phyloP scores from a whole-genome alignment of 1,284 basidiomycete genomes.

The Somion occarium region DNA sequence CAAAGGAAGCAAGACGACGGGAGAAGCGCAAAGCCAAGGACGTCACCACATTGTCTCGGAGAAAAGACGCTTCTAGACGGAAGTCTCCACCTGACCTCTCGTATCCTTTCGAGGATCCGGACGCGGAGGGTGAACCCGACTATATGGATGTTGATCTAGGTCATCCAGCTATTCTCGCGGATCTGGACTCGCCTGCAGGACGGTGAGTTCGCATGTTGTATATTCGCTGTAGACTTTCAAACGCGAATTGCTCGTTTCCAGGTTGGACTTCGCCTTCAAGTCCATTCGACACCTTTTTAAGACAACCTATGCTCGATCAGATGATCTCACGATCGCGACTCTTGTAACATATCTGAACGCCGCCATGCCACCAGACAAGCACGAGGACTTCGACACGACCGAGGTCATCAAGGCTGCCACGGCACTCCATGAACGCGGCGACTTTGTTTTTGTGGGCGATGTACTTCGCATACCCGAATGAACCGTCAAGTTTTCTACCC shows the following conservation, averaged over 20 bases:
- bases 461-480: slow-evolving; percentile 37
- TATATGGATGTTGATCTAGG: slow-evolving; percentile 17
- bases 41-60: slow-evolving; percentile 16
- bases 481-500: neutral
- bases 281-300: slow-evolving; percentile 58
- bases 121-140: slow-evolving; percentile 21
- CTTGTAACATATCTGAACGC: slow-evolving; percentile 68
- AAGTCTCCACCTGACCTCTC: slow-evolving; percentile 7
- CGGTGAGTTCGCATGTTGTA: slow-evolving; percentile 37
- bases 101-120: slow-evolving; percentile 20
- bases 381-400: slow-evolving; percentile 72
- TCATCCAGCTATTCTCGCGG: slow-evolving; percentile 34
- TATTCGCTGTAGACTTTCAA: neutral
- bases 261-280: slow-evolving; percentile 52
- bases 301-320: slow-evolving; percentile 57
- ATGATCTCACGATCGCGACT: slow-evolving; percentile 63
- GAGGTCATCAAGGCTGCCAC: slow-evolving; percentile 61
- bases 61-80: slow-evolving; percentile 18
- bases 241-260: slow-evolving; percentile 20
- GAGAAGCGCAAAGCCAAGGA: slow-evolving; percentile 18
- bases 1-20: slow-evolving; percentile 12
- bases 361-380: slow-evolving; percentile 67
- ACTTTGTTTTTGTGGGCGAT: slow-evolving; percentile 56
- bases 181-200: slow-evolving; percentile 51
- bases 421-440: slow-evolving; percentile 46